Conservation (phyloP, 768 basidiomycete species). For the Pholiota molesta region DNA sequence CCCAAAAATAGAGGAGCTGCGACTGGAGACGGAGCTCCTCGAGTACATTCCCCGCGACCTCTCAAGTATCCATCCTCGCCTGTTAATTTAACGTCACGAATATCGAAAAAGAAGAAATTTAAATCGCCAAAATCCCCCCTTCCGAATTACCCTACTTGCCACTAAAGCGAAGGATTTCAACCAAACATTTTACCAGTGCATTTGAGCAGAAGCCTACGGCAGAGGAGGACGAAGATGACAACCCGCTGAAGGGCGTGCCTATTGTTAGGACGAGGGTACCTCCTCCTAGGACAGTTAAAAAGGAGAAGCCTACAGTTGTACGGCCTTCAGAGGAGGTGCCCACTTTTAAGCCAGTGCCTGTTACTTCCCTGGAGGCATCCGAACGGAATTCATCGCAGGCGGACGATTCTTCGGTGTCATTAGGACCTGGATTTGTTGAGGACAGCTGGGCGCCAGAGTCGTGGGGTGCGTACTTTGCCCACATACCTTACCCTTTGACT, state of each 20-base stretch:
- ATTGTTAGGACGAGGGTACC: neutral
- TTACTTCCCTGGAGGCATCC: neutral
- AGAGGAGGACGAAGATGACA: neutral
- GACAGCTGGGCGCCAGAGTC: neutral
- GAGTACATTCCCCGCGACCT: neutral
- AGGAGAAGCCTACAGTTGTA: neutral
- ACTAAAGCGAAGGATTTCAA: too few relatives aligned
- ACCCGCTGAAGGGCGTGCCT: neutral
- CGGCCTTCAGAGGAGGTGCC: neutral
- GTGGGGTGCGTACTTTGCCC: neutral
- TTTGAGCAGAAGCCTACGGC: too few relatives aligned
- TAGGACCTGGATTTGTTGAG: constrained; percentile 5
- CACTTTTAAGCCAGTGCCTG: neutral
- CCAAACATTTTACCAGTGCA: too few relatives aligned
- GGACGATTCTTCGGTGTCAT: neutral
- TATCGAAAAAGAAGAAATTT: neutral
- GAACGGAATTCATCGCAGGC: neutral
- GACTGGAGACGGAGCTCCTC: neutral
- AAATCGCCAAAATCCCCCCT: neutral
- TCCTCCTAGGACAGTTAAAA: neutral
- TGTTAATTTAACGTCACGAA: neutral
- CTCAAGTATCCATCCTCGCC: neutral
- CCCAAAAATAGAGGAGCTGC: neutral
- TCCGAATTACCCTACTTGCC: too few relatives aligned
- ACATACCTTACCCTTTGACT: neutral